Percentiles rank a stretch among this genome's conserved stretches.
phyloP scores from a whole-genome alignment of 2,329 filamentous ascomycete genomes.

The Moelleriella libera region DNA sequence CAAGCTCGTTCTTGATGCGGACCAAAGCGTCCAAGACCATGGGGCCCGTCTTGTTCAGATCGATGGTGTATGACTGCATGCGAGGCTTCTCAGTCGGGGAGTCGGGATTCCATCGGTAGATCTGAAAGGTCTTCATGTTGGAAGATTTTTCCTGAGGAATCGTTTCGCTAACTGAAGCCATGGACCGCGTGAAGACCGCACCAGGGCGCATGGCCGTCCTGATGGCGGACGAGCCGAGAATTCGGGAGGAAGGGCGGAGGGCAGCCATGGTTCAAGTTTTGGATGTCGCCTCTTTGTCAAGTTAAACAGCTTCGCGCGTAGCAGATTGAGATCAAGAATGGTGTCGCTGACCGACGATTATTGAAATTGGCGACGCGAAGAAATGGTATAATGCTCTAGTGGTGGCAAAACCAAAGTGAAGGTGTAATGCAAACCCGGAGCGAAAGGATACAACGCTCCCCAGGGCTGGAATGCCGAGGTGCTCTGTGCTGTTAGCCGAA shows the following conservation, averaged over 20 bases:
- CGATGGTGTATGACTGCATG: constrained; percentile 91
- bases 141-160: constrained; percentile 49
- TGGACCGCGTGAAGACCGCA: constrained; percentile 32
- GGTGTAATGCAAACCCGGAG: too few relatives aligned
- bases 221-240: constrained; percentile 30
- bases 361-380: too few relatives aligned
- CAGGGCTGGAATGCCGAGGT: too few relatives aligned
- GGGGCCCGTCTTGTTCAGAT: constrained; percentile 96
- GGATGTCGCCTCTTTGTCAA: too few relatives aligned
- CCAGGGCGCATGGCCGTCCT: constrained; percentile 23
- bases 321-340: too few relatives aligned
- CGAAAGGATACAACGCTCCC: too few relatives aligned
- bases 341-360: too few relatives aligned
- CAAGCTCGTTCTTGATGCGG: constrained; percentile 97
- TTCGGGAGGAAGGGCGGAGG: constrained; percentile 43
- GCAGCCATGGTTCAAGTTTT: constrained; percentile 33
- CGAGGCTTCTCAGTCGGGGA: constrained; percentile 79
- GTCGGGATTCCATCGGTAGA: constrained; percentile 98
- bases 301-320: too few relatives aligned
- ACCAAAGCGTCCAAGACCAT: constrained; percentile 97
- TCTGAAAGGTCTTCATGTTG: constrained; percentile 84
- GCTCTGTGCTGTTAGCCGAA: too few relatives aligned
- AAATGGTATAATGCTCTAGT: too few relatives aligned
- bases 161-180: constrained; percentile 44
- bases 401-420: too few relatives aligned